Evolutionary conservation across 2,329 filamentous ascomycete species (phyloP), one percentile per base, ranked within the genome.

Genomic region (Arthrinium puccinioides): DNA sequence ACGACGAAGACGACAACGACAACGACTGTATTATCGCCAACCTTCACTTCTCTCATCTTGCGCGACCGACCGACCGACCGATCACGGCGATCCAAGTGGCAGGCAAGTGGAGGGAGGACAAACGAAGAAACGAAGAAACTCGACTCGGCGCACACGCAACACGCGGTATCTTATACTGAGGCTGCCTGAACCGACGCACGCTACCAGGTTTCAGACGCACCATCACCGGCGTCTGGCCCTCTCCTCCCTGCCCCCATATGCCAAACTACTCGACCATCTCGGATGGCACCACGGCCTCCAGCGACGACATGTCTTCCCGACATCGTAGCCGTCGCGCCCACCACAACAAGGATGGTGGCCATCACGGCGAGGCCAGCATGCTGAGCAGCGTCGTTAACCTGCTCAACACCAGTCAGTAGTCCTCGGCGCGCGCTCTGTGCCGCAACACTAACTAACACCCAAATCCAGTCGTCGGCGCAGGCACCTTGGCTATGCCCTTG

Each of bases 361-460:
- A 54, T 62, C 52, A 61, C 42, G 89, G 92, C 38, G 77, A 89
- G 55, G 92, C 92, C 50, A 84, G 86, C 50, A 94, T 86, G 79
- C 61, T 83, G 37, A 95, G 88, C 66, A 95, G 89, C 58, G 84
- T 92, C 48, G 84, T 97, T 64, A 98, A 98, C 60, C 71, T 98
- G 46, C 73, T 97, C 46, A 98, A 98, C 62, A 98, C 92, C 14
- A 98, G 87, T 92, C 72, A 41, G 77, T 52, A 18, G 36, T 23
- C 24, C 40, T 35, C 35, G 14, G 32, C 19, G 27, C 34, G 31
- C 5, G 10, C 14, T 16, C 9, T 11, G 21, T 32, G 30, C 31
- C 20, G 20, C 31, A 16, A 23, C 31, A 16, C 31, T 15, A 11
- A 11, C 10, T 15, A 9, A 7, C 15, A 13, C 20, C 31, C 24